Evolutionary conservation across 768 basidiomycete species (phyloP).

Genomic region (Boletus eberwhitei): DNA sequence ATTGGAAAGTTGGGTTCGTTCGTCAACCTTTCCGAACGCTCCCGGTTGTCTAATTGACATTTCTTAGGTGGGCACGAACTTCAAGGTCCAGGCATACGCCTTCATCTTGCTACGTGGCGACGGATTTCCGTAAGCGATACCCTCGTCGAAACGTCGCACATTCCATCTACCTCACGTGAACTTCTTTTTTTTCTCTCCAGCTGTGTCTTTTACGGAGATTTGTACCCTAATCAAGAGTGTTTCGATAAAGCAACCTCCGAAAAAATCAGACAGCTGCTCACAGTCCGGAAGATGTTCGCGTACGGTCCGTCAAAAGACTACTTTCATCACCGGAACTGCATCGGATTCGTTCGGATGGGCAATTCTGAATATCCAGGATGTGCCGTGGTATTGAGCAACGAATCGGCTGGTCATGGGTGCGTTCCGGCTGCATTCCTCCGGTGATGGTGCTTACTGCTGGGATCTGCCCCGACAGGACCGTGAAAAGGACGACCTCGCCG

Average conservation of each 20-base stretch:
- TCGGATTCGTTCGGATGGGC: slow-evolving; percentile 75
- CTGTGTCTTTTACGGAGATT: slow-evolving; percentile 85
- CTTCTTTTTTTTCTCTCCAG: slow-evolving; percentile 34
- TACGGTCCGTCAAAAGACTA: slow-evolving; percentile 66
- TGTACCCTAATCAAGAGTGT: slow-evolving; percentile 70
- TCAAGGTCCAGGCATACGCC: slow-evolving; percentile 82
- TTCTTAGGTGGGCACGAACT: slow-evolving; percentile 58
- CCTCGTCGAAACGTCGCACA: not conserved
- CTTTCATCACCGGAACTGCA: slow-evolving; percentile 53
- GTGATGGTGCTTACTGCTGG: not conserved
- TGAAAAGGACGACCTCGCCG: slow-evolving; percentile 22
- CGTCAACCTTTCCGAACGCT: not conserved
- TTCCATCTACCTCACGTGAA: not conserved
- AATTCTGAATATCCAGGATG: slow-evolving; percentile 55
- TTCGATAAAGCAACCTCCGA: slow-evolving; percentile 51
- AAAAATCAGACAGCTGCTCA: slow-evolving; percentile 53
- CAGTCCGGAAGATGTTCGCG: slow-evolving; percentile 61
- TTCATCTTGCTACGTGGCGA: slow-evolving; percentile 66
- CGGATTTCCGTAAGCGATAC: slow-evolving; percentile 66
- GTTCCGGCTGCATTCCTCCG: not conserved
- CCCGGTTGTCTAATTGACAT: not conserved
- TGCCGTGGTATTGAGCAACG: slow-evolving; percentile 69
- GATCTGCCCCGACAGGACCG: not conserved
- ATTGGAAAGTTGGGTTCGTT: slow-evolving; percentile 76
- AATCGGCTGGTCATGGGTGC: slow-evolving; percentile 14